Evolutionary conservation across 331 rosid genomes (phyloP).

Genomic region (Rosa hybrid): DNA sequence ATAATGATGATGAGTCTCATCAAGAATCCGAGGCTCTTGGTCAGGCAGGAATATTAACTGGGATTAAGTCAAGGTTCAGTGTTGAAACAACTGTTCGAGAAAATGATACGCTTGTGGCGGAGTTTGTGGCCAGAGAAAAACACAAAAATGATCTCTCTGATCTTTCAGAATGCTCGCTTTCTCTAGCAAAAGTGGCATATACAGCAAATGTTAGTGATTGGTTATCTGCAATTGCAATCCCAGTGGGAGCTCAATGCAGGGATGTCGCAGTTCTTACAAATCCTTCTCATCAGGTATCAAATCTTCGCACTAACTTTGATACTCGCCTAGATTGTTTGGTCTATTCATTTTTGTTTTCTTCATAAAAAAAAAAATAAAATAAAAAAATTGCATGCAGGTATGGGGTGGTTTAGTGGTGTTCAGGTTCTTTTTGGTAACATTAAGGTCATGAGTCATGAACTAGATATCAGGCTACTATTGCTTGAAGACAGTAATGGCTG

Average conservation of each 20-base stretch:
- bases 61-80: conserved; percentile 61
- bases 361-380: too few relatives aligned
- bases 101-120: conserved; percentile 56
- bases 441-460: neutral
- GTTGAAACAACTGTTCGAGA: conserved; percentile 64
- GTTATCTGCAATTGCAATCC: conserved; percentile 63
- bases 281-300: conserved; percentile 61
- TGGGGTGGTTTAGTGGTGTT: neutral
- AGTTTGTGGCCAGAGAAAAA: conserved; percentile 60
- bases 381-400: neutral
- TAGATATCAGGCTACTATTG: neutral
- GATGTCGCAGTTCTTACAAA: conserved; percentile 59
- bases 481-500: neutral
- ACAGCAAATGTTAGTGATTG: conserved; percentile 54
- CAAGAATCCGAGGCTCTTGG: conserved; percentile 34
- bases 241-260: conserved; percentile 79
- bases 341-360: neutral
- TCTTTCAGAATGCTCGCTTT: conserved; percentile 51
- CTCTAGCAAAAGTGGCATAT: conserved; percentile 61
- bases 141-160: conserved; percentile 28
- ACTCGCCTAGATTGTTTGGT: neutral
- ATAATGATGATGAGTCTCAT: conserved; percentile 40
- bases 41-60: conserved; percentile 68
- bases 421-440: neutral
- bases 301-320: conserved; percentile 4